phyloP scores from a whole-genome alignment of 345 rosid species.

The Bruguiera sexangula region DNA sequence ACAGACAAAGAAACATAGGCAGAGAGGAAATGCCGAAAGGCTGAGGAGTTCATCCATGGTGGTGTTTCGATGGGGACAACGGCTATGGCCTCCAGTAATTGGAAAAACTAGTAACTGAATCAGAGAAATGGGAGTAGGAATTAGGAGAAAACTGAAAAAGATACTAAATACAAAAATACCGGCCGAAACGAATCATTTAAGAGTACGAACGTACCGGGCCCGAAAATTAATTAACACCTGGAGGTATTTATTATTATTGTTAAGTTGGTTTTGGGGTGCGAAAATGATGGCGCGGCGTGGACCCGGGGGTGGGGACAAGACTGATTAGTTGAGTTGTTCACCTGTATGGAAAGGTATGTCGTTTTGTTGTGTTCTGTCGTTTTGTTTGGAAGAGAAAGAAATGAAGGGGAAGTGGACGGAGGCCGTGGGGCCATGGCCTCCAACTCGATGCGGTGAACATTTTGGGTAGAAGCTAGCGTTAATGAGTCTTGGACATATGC shows the following conservation, averaged over 20 bases:
- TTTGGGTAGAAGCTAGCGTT: too few relatives aligned
- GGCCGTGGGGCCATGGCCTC: too few relatives aligned
- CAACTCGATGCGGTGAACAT: neutral
- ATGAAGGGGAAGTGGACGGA: too few relatives aligned
- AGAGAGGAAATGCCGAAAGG: neutral
- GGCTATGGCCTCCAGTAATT: neutral
- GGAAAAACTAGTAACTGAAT: neutral
- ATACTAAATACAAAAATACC: too few relatives aligned
- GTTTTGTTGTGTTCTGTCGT: slow-evolving; percentile 10
- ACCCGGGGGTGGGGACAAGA: neutral
- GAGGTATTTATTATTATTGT: neutral
- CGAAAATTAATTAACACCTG: too few relatives aligned
- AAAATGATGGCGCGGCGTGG: slow-evolving; percentile 1
- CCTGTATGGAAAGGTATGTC: slow-evolving; percentile 8
- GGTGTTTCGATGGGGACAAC: neutral
- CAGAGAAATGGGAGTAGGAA: neutral
- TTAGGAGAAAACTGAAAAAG: too few relatives aligned
- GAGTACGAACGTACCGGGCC: too few relatives aligned
- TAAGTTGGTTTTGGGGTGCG: neutral
- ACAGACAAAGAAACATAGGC: neutral
- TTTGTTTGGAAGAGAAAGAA: neutral
- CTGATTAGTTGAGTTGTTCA: neutral
- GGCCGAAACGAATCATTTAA: too few relatives aligned
- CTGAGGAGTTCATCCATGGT: neutral
- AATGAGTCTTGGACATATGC: too few relatives aligned